Base-by-base conservation (phyloP, 352 stramenopile species). In the Globisporangium lucens region DNA sequence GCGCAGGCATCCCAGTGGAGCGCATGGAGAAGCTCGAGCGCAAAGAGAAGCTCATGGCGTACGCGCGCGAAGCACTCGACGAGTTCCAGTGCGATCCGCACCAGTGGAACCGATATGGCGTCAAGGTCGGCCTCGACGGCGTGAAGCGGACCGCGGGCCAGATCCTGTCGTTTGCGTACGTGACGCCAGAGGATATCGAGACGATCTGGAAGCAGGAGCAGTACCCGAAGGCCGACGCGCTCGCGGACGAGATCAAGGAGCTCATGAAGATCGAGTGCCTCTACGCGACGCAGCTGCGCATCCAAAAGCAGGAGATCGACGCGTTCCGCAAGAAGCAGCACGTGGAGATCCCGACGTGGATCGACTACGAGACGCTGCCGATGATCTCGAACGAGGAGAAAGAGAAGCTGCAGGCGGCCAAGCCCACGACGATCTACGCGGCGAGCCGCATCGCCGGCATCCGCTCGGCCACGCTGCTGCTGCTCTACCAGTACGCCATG, bases 251-350 rank as follows among this genome's bases (percentile, higher is more conserved):
- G 29, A 61, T 87, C 10, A 71, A 75, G 56, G 79, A 88, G 35
- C 71, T 91, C 27, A 73, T 90, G 56, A 96, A 95, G 63, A 91
- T 78, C 61, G 87, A 96, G 43, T 94, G 96, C 46, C 93, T 98
- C 68, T 99, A 99, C 75, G 86, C 86, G 52, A 93, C 82, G 38
- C 98, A 99, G 74, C 80, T 99, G 46, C 76, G 93, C 15, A 72
- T 96, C 20, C 96, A 99, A 75, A 81, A 96, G 65, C 94, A 97
- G 65, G 97, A 99, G 75, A 99, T 99, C 74, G 91, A 97, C 65
- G 92, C 91, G 33, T 99, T 97, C 80, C 81, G 95, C 52, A 90
- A 94, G 68, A 97, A 97, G 49, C 90, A 98, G 76, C 93, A 97
- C 66, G 82, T 98, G 27, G 70, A 82, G 59, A 98, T 99, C 67